Conservation (phyloP, 2,329 filamentous ascomycete species). For the Drechslerella dactyloides region DNA sequence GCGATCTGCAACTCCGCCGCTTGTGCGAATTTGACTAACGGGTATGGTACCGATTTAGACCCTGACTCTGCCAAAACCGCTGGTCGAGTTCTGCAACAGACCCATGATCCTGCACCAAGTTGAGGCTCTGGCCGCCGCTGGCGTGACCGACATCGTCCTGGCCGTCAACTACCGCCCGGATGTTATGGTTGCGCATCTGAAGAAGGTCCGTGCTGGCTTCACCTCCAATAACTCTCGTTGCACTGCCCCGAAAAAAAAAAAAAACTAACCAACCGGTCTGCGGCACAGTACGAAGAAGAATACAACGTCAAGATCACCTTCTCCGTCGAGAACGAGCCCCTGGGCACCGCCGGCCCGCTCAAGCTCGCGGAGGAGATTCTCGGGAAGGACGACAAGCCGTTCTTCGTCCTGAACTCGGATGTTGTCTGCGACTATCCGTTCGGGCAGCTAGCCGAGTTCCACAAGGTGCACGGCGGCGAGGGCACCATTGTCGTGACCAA, state of each 20-base stretch:
- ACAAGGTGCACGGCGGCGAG: conserved; percentile 90
- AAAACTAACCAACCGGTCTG: conserved; percentile 6
- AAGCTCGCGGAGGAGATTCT: conserved; percentile 94
- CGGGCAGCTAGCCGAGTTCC: conserved; percentile 84
- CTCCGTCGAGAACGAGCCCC: conserved; percentile 92
- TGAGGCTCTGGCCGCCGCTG: conserved; percentile 87
- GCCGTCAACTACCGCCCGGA: conserved; percentile 99
- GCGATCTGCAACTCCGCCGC: conserved; percentile 20
- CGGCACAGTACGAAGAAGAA: conserved; percentile 78
- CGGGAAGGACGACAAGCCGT: conserved; percentile 89
- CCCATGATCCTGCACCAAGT: conserved; percentile 99
- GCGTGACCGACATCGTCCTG: conserved; percentile 95
- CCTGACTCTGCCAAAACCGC: conserved; percentile 92
- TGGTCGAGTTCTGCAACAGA: conserved; percentile 98
- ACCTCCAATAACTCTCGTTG: no score
- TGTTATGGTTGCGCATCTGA: conserved; percentile 92
- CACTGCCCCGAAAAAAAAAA: neutral
- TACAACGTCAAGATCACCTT: conserved; percentile 97
- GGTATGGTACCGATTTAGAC: conserved; percentile 68
- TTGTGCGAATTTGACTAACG: conserved; percentile 25
- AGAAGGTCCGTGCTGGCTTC: conserved; percentile 69
- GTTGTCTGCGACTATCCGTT: conserved; percentile 99
- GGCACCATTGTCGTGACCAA: conserved; percentile 98
- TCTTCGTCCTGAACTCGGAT: conserved; percentile 98
- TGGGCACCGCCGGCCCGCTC: conserved; percentile 91